Base-by-base conservation (phyloP, 1,284 basidiomycete species). In the Mycosarcoma maydis region DNA sequence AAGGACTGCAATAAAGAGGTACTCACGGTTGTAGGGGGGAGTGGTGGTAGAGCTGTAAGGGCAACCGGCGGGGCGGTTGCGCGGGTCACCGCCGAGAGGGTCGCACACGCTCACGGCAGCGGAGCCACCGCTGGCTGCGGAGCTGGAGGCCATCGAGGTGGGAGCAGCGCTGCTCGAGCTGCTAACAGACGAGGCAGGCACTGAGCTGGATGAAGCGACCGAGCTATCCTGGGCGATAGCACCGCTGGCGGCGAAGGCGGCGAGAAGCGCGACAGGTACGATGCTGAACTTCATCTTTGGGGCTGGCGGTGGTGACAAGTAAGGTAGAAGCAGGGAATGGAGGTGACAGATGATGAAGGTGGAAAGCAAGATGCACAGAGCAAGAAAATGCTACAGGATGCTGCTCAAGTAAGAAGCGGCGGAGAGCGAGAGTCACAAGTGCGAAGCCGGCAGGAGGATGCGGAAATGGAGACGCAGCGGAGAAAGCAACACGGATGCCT, bases 1-100 rank as follows among this genome's bases (percentile, higher is more conserved):
- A n/a, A n/a, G n/a, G n/a, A n/a, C n/a, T n/a, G n/a, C n/a, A n/a
- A n/a, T n/a, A n/a, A 6, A 34, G 16, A 5, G 17, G 26, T 41
- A 70, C 67, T 65, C 43, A 71, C 72, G 70, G 72, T 76, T 47
- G 74, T 74, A 76, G 10, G 74, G 53, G 24, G 74, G 74, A 24
- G 61, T 64, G 23, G 52, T 42, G 48, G 74, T 76, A 53, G 69
- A 68, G 59, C 62, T 72, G 54, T 69, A 68, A 42, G 62, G 54
- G 74, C 74, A 76, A 50, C 56, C 61, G 23, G 24, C 19, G 14
- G 54, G 51, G 23, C 56, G 49, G 22, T 39, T 50, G 23, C 56
- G 55, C 26, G 62, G 59, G 47, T 69, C 54, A 36, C 61, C 66
- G 44, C 58, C 70, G 26, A 76, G 69, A 22, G 56, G 66, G 43